These are phyloP conservation scores for Beauveria sp. DNA, from an alignment of 2,329 filamentous ascomycete species.

Conservation along the genomic window DNA sequence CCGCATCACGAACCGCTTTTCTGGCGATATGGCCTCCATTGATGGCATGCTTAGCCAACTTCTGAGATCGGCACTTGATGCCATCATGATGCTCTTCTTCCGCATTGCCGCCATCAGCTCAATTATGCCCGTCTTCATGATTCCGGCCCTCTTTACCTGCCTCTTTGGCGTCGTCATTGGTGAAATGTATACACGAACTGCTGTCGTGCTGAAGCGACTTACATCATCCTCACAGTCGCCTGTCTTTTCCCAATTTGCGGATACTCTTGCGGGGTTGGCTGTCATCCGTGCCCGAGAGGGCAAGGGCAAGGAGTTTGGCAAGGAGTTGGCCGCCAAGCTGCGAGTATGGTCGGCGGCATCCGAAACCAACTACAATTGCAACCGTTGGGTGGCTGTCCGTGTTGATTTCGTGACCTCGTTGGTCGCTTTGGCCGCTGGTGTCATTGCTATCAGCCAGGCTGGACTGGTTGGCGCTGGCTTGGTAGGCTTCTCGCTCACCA, in stretches of 20 bases:
- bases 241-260: conserved; percentile 49
- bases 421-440: conserved; percentile 42
- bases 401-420: conserved; percentile 47
- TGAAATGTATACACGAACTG: conserved; percentile 44
- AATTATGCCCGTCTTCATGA: conserved; percentile 44
- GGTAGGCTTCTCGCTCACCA: conserved; percentile 49
- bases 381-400: conserved; percentile 50
- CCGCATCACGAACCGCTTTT: conserved; percentile 47
- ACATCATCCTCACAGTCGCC: conserved; percentile 42
- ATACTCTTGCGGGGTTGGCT: conserved; percentile 41
- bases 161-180: conserved; percentile 37
- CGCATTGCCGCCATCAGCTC: conserved; percentile 40
- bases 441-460: conserved; percentile 43
- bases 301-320: conserved; percentile 40
- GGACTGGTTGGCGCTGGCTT: conserved; percentile 41
- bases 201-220: conserved; percentile 38
- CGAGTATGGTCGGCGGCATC: conserved; percentile 37
- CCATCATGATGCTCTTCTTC: conserved; percentile 34
- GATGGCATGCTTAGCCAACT: conserved; percentile 40
- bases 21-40: conserved; percentile 49
- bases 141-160: conserved; percentile 39
- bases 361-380: conserved; percentile 47
- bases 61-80: conserved; percentile 36
- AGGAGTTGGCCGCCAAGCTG: conserved; percentile 43
- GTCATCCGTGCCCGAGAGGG: conserved; percentile 44